These are phyloP conservation scores for Phytopythium litorale DNA, from an alignment of 352 stramenopile species.

Conservation along the genomic window DNA sequence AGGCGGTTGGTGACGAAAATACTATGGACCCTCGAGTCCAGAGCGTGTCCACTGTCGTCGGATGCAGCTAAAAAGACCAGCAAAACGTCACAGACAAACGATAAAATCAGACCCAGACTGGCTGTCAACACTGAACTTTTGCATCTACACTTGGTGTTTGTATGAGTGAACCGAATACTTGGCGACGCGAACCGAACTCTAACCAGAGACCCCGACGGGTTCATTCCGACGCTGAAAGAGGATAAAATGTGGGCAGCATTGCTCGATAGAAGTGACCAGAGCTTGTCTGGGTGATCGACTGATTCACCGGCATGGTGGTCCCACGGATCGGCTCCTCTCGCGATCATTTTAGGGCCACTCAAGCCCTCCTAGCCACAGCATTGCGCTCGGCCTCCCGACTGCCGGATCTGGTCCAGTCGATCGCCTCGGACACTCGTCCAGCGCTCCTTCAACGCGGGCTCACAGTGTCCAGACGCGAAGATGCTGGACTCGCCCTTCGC, in stretches of 20 bases:
- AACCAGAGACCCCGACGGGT: neutral
- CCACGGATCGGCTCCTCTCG: neutral
- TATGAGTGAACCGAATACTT: neutral
- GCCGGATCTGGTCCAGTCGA: constrained; percentile 1
- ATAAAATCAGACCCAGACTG: constrained; percentile 2
- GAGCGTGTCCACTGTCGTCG: neutral
- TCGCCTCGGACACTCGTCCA: neutral
- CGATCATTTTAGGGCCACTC: neutral
- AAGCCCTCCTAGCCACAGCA: neutral
- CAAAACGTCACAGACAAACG: neutral
- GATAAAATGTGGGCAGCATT: neutral
- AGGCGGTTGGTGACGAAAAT: neutral
- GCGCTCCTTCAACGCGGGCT: neutral
- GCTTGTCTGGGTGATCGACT: neutral
- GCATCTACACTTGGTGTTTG: neutral
- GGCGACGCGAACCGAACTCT: neutral
- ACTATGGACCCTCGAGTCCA: neutral
- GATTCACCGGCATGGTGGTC: neutral
- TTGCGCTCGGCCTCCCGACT: neutral
- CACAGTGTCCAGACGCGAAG: neutral
- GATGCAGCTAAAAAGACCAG: neutral
- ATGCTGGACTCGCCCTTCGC: neutral
- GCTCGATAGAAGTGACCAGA: neutral
- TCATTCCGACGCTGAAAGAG: neutral
- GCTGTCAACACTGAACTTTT: neutral